Evolutionary conservation across 2,329 filamentous ascomycete species (phyloP), one percentile per base, ranked within the genome.

Genomic region (Elsinoe australis): DNA sequence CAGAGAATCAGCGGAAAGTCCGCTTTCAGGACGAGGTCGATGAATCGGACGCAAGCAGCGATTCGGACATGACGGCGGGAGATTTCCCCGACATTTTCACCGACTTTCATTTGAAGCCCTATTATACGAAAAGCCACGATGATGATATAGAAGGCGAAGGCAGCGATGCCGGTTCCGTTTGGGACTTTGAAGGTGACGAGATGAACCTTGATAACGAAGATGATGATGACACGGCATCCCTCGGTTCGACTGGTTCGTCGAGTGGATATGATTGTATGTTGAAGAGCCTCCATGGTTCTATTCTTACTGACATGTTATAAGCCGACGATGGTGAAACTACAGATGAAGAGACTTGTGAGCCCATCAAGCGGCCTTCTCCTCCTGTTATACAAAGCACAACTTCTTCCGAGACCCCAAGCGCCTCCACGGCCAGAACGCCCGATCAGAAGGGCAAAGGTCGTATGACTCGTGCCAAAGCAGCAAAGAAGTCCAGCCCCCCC

Each of bases 311-410:
- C 59, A 50, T 33, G 41, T 47, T 48, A 10, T n/a, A 58, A 63
- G 61, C 60, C 54, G 61, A 61, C 19, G 63, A 62, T 47, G 63
- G 62, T 26, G 62, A 64, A 36, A 62, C 61, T 14, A 64, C 61
- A 22, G 62, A 64, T 41, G 61, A 63, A 35, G 51, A 53, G 31
- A 36, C 50, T 10, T 44, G 35, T 34, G 38, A 38, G 31, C 24
- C 44, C 34, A 38, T 26, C 19, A 46, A 33, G 28, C 49, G 49
- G 14, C 42, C 42, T 12, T 31, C 44, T 34, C 28, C 46, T 49
- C 29, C 48, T 31, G 34, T 42, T 46, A 5, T 49, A 35, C 14
- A 47, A 45, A 21, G 41, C 33, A 15, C 38, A 29, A 26, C 32
- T 14, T 46, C 51, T 6, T 18, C 49, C 28, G 28, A 10, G 5